Conservation (phyloP, 2,329 filamentous ascomycete species). For the Hypomyces rosellus region DNA sequence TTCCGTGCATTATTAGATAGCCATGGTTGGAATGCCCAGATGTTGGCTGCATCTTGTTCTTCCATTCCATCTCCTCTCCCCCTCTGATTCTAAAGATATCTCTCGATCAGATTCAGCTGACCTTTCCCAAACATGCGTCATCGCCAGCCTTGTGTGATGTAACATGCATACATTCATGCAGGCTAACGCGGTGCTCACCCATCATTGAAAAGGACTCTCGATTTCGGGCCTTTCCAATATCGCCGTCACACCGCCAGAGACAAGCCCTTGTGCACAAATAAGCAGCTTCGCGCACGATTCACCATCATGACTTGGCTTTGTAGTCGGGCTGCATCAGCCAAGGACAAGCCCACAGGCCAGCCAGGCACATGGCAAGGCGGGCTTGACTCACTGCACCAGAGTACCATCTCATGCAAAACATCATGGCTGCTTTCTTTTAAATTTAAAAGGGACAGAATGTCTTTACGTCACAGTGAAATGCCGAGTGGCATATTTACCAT, state of each 20-base stretch:
- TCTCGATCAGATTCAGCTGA: neutral
- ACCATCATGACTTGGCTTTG: neutral
- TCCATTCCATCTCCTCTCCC: neutral
- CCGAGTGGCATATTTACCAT: too few species aligned
- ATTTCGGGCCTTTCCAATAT: constrained; percentile 6
- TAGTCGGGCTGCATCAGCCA: neutral
- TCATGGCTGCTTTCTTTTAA: neutral
- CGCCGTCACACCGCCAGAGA: constrained; percentile 11
- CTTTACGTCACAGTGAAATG: too few species aligned
- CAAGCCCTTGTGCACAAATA: neutral
- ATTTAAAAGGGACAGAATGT: neutral
- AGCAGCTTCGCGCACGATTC: neutral
- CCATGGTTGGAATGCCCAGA: too few species aligned
- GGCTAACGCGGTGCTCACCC: neutral
- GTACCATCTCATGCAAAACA: neutral
- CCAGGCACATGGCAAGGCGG: neutral
- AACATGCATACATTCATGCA: neutral
- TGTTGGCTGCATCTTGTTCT: too few species aligned
- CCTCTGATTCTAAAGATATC: neutral
- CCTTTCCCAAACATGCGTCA: neutral
- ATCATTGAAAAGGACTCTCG: neutral
- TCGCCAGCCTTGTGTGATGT: constrained; percentile 1
- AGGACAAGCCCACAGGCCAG: neutral
- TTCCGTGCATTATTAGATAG: too few species aligned
- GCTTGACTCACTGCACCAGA: neutral